Percentiles rank a stretch among this genome's conserved stretches.
These are phyloP conservation scores for Plantago rigida DNA, from an alignment of 305 asterid genomes.

Conservation along the genomic window DNA sequence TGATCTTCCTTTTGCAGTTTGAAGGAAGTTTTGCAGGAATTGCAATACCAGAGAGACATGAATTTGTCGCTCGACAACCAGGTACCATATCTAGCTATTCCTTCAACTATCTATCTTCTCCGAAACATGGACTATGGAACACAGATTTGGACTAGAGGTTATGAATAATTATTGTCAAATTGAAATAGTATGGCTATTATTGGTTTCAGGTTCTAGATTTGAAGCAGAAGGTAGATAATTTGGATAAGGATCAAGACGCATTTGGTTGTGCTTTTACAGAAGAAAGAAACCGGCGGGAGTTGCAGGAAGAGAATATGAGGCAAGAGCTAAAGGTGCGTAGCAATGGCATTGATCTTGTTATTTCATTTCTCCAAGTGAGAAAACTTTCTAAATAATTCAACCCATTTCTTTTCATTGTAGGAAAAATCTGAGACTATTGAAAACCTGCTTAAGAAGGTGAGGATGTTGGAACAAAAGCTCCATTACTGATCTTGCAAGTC, in stretches of 20 bases:
- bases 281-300: conserved; percentile 39
- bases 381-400: not conserved
- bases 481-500: not conserved
- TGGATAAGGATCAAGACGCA: conserved; percentile 34
- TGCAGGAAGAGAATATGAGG: conserved; percentile 46
- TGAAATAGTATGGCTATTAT: not conserved
- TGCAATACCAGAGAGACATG: conserved; percentile 34
- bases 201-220: conserved; percentile 30
- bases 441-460: conserved; percentile 38
- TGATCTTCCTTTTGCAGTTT: conserved; percentile 31
- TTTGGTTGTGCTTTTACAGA: conserved; percentile 29
- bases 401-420: conserved; percentile 22
- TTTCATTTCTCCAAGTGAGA: not conserved
- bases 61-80: conserved; percentile 28
- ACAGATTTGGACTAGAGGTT: not conserved
- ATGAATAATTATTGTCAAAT: not conserved
- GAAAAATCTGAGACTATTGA: conserved; percentile 41
- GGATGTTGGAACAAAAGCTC: conserved; percentile 21
- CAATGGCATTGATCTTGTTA: not conserved
- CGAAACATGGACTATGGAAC: not conserved
- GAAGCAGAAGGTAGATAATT: conserved; percentile 18
- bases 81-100: conserved; percentile 25
- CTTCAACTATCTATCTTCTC: not conserved
- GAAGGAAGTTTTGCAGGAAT: conserved; percentile 25
- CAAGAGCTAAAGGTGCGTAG: conserved; percentile 29